Conservation (phyloP, 1,139 yeast genomes). For the Protomyces gravidus region DNA sequence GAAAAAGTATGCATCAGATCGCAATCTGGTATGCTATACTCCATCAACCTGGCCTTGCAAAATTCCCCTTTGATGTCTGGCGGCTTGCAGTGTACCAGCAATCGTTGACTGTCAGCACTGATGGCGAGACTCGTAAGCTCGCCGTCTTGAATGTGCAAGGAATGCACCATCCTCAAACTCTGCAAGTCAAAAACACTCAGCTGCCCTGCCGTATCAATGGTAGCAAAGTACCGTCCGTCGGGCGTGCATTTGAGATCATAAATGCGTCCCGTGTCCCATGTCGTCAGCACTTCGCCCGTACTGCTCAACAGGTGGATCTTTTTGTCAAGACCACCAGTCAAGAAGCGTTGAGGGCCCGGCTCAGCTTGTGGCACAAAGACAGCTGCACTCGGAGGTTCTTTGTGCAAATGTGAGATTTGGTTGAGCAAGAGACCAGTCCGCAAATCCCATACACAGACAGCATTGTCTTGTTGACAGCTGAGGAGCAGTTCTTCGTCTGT, state of each 20-base stretch:
- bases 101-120: constrained; percentile 44
- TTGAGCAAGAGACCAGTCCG: constrained; percentile 40
- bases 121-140: constrained; percentile 50
- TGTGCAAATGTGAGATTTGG: constrained; percentile 36
- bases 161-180: constrained; percentile 40
- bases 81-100: constrained; percentile 20
- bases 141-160: constrained; percentile 45
- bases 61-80: constrained; percentile 41
- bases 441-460: constrained; percentile 64
- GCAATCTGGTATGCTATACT: constrained; percentile 61
- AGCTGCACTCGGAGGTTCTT: constrained; percentile 55
- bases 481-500: constrained; percentile 63
- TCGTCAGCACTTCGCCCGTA: constrained; percentile 44
- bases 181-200: constrained; percentile 49
- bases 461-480: constrained; percentile 60
- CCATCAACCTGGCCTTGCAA: constrained; percentile 70
- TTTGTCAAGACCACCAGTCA: constrained; percentile 75
- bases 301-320: constrained; percentile 60
- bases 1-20: constrained; percentile 54
- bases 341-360: constrained; percentile 47
- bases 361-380: constrained; percentile 62
- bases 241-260: constrained; percentile 65
- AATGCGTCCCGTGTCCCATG: constrained; percentile 52
- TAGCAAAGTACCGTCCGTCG: constrained; percentile 58
- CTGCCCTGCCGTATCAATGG: constrained; percentile 59